Base-by-base conservation (phyloP, 768 basidiomycete genomes). In the Stropharia rugosoannulata region DNA sequence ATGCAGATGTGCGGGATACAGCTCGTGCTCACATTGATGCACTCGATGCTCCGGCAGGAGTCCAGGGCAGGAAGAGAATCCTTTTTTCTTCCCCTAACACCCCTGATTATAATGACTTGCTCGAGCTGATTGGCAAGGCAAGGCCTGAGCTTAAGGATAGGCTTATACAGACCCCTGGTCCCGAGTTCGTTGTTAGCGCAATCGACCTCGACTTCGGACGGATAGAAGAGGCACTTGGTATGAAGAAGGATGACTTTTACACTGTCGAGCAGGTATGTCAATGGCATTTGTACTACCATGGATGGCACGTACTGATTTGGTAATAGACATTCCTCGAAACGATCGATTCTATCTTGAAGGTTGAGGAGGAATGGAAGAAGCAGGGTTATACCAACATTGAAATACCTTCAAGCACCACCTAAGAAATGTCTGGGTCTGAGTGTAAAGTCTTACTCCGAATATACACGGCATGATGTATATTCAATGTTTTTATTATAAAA, bases 1-100 rank as follows among this genome's bases (percentile, higher is more conserved):
- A 72, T 59, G 59, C 62, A 16, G 74, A 75, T 56, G 65, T 77
- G 15, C 72, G 73, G 39, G 73, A 77, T 58, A 60, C 68, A 15
- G 74, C 75, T 5, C 61, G 57, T 25, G 72, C 68, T 0, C 76
- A 77, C 57, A 59, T 76, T 19, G 59, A 63, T 8, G 74, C 75
- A 7, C 56, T 75, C 11, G 6, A 22, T 12, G 40, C 57, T 7
- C 40, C 52, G 15, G 22, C 45, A 12, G 41, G 12, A 5, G 42
- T 51, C 15, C 10, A 45, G 35, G 46, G 54, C 12, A 56, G 59
- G 27, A 59, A 59, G 51, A 50, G 59, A 12, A 40, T 59, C 3
- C 13, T 59, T n/a, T 29, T 56, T 7, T 19, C 51, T 5, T 56
- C 55, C 2, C 59, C 59, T 4, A 45, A 59, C 13, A 52, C 37